Conservation (phyloP, 805 yeast genomes). For the Candida wancherniae region DNA sequence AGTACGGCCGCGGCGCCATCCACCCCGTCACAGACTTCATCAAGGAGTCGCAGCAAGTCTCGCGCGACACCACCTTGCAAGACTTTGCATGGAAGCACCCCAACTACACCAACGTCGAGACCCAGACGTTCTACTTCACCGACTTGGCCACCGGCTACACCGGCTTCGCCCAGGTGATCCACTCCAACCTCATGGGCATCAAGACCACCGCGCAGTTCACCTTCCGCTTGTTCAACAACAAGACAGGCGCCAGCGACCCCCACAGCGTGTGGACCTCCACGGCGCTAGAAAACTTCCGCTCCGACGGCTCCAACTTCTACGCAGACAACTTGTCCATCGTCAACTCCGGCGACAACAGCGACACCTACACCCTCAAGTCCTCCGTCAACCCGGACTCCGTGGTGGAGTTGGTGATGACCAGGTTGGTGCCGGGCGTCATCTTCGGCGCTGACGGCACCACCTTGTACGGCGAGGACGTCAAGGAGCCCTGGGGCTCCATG, state of each 20-base stretch:
- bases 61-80: slow-evolving; percentile 49
- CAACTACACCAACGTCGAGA: slow-evolving; percentile 84
- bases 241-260: slow-evolving; percentile 31
- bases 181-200: slow-evolving; percentile 84
- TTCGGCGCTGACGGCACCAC: slow-evolving; percentile 87
- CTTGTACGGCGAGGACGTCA: slow-evolving; percentile 75
- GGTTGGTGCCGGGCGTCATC: slow-evolving; percentile 74
- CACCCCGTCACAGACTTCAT: slow-evolving; percentile 72
- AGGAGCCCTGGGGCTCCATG: slow-evolving; percentile 96
- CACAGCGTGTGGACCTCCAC: slow-evolving; percentile 86
- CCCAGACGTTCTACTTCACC: slow-evolving; percentile 85
- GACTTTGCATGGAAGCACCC: slow-evolving; percentile 80
- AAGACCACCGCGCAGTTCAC: slow-evolving; percentile 93
- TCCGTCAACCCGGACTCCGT: slow-evolving; percentile 61
- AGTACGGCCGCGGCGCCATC: slow-evolving; percentile 88
- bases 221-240: slow-evolving; percentile 65
- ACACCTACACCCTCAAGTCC: slow-evolving; percentile 51
- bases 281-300: slow-evolving; percentile 70
- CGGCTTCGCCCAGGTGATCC: slow-evolving; percentile 93
- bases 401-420: slow-evolving; percentile 62
- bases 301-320: slow-evolving; percentile 70
- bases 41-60: slow-evolving; percentile 28
- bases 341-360: slow-evolving; percentile 46
- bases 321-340: slow-evolving; percentile 71
- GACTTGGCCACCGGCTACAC: slow-evolving; percentile 56